A percentile compares a stretch with the other conserved stretches of the same genome.
Evolutionary conservation across 305 asterid genomes (phyloP).

Genomic region (Galium porrigens): DNA sequence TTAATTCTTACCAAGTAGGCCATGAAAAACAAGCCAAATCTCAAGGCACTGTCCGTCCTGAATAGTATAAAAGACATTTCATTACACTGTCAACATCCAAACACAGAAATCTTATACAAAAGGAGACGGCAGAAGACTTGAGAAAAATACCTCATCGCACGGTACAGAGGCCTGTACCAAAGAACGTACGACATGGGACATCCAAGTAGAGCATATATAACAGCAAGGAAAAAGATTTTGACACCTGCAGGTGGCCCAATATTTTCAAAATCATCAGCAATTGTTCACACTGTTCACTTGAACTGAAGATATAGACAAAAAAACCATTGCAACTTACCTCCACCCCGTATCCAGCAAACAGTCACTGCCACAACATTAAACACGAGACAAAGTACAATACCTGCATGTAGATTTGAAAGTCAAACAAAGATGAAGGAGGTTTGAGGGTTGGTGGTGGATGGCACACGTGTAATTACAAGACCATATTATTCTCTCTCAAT

Average conservation of each 20-base stretch:
- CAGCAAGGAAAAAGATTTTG: conserved; percentile 72
- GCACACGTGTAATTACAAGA: neutral
- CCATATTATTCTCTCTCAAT: neutral
- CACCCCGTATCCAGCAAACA: conserved; percentile 84
- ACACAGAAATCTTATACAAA: neutral
- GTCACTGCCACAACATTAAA: conserved; percentile 81
- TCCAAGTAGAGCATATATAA: conserved; percentile 76
- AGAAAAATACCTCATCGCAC: conserved; percentile 70
- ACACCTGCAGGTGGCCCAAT: conserved; percentile 47
- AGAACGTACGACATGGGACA: conserved; percentile 78
- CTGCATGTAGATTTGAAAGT: conserved; percentile 29
- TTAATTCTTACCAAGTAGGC: conserved; percentile 57
- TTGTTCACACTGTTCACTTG: neutral
- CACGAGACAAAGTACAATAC: conserved; percentile 77
- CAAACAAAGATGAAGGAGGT: neutral
- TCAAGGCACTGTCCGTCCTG: conserved; percentile 97
- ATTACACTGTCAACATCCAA: neutral
- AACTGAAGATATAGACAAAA: conserved; percentile 9
- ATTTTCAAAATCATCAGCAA: conserved; percentile 12
- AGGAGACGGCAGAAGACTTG: conserved; percentile 3
- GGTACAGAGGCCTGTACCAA: conserved; percentile 94
- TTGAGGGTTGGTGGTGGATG: neutral
- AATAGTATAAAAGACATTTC: conserved; percentile 13
- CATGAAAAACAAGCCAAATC: conserved; percentile 87
- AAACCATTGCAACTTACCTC: conserved; percentile 45